These are phyloP conservation scores for Eucalyptus rudis DNA, from an alignment of 345 rosid genomes.

Conservation along the genomic window DNA sequence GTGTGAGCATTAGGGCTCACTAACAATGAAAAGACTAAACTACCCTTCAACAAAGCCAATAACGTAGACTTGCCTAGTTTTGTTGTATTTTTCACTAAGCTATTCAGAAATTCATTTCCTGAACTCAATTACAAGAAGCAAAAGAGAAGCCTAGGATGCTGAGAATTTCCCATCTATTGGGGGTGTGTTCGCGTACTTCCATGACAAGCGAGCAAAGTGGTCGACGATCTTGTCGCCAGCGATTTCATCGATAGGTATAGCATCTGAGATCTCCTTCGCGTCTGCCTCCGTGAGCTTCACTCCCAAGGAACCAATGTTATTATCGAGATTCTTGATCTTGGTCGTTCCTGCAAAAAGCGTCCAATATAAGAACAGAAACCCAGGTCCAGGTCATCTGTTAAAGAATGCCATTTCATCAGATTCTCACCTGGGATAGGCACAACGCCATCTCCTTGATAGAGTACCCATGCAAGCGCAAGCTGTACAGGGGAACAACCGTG, in stretches of 20 bases:
- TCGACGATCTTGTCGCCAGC: not conserved
- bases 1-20: no score
- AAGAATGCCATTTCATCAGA: not conserved
- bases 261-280: constrained; percentile 11
- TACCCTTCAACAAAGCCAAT: not conserved
- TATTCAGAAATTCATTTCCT: not conserved
- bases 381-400: not conserved
- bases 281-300: constrained; percentile 23
- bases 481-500: constrained; percentile 4
- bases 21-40: no score
- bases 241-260: constrained; percentile 8
- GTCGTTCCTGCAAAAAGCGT: constrained; percentile 19
- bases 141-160: not conserved
- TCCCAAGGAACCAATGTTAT: constrained; percentile 20
- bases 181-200: constrained; percentile 18
- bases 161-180: not conserved
- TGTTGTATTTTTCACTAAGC: not conserved
- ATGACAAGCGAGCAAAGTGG: not conserved
- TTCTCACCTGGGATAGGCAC: constrained; percentile 24
- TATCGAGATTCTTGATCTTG: constrained; percentile 32
- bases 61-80: not conserved
- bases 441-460: constrained; percentile 26
- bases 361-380: not conserved
- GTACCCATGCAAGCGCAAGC: constrained; percentile 34
- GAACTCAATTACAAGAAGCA: not conserved